Evolutionary conservation across 768 basidiomycete genomes (phyloP).

Genomic region (Cystobasidium tubakii): DNA sequence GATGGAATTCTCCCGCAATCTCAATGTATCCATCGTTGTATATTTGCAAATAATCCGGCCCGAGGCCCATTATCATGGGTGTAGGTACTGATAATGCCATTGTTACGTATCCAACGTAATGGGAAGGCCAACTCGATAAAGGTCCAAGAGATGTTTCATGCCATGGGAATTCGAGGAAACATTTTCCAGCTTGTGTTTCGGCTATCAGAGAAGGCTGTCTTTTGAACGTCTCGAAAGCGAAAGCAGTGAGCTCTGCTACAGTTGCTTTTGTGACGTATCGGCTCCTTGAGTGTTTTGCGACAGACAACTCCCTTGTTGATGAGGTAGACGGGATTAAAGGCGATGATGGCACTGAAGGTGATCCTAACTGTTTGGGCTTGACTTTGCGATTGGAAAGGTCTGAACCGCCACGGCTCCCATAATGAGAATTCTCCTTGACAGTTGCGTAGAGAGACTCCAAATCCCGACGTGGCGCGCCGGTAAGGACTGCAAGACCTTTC

Average conservation of each 20-base stretch:
- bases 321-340: background rate
- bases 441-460: background rate
- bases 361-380: background rate
- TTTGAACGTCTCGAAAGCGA: constrained; percentile 9
- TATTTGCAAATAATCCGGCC: background rate
- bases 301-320: background rate
- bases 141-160: constrained; percentile 12
- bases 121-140: background rate
- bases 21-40: constrained; percentile 19
- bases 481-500: background rate
- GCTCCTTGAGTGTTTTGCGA: background rate
- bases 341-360: background rate
- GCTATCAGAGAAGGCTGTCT: background rate
- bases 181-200: constrained; percentile 11
- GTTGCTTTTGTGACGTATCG: background rate
- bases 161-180: background rate
- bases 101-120: background rate
- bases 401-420: background rate
- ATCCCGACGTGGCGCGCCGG: background rate
- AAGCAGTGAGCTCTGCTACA: background rate
- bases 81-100: background rate
- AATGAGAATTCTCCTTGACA: background rate
- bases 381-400: background rate
- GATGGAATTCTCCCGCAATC: background rate
- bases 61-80: background rate